Evolutionary conservation across 2,329 filamentous ascomycete species (phyloP).

Genomic region (Fusarium chaquense): DNA sequence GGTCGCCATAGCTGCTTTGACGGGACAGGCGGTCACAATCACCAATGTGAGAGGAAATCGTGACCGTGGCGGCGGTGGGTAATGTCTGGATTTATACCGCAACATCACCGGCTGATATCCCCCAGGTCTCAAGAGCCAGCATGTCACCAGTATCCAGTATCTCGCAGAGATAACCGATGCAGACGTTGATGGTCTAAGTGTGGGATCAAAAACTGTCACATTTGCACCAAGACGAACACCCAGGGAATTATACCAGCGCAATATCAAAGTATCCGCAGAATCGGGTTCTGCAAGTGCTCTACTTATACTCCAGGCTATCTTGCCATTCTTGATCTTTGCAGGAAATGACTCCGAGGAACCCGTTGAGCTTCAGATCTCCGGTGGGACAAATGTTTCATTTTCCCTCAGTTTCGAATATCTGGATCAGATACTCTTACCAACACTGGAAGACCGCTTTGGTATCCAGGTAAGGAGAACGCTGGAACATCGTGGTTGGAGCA

Average conservation of each 20-base stretch:
- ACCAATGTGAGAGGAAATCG: constrained; percentile 68
- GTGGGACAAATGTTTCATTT: constrained; percentile 70
- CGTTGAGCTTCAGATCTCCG: constrained; percentile 64
- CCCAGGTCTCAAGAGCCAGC: constrained; percentile 70
- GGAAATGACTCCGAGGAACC: constrained; percentile 58
- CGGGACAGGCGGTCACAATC: constrained; percentile 65
- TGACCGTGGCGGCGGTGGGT: constrained; percentile 50
- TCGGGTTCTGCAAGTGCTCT: constrained; percentile 66
- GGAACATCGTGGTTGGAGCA: constrained; percentile 63
- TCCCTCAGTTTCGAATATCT: constrained; percentile 72
- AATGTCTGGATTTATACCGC: not conserved
- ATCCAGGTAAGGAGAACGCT: constrained; percentile 61
- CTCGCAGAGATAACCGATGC: constrained; percentile 66
- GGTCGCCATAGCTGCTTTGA: constrained; percentile 67
- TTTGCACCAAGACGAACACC: constrained; percentile 59
- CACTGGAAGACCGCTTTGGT: constrained; percentile 63
- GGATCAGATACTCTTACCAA: constrained; percentile 70
- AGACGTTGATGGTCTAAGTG: constrained; percentile 61
- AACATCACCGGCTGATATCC: constrained; percentile 11
- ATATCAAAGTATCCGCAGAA: constrained; percentile 62
- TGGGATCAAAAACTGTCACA: constrained; percentile 64
- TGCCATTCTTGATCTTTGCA: constrained; percentile 70
- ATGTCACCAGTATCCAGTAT: constrained; percentile 67
- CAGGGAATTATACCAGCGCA: constrained; percentile 55
- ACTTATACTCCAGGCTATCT: constrained; percentile 70